Percentiles rank a stretch among this genome's conserved stretches.
Conservation (phyloP, 2,329 filamentous ascomycete genomes). For the Colletotrichum sp. region DNA sequence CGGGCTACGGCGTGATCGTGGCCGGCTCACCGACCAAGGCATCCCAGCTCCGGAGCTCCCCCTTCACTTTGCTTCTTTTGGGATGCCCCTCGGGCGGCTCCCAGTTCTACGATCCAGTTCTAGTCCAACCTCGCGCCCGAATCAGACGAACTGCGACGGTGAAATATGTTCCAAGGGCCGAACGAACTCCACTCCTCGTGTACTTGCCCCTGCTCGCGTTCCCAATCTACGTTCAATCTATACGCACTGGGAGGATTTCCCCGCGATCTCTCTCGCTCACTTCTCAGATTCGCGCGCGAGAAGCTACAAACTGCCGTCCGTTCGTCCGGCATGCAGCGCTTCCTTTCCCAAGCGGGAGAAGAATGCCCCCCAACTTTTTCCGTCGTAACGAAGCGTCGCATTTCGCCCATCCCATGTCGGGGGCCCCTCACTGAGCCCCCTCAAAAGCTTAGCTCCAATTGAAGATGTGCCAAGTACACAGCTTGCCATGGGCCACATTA, state of each 20-base stretch:
- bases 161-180: not conserved
- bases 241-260: not conserved
- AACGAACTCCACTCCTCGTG: not conserved
- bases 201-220: not conserved
- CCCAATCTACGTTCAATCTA: not conserved
- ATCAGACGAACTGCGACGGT: conserved; percentile 10
- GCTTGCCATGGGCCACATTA: not conserved
- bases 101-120: not conserved
- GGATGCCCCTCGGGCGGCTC: not conserved
- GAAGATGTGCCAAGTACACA: not conserved
- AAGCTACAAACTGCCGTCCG: not conserved
- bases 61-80: not conserved
- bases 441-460: not conserved
- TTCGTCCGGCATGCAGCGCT: conserved; percentile 2
- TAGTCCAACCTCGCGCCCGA: not conserved
- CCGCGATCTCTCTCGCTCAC: not conserved
- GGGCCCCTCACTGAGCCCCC: not conserved
- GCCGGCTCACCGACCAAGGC: not conserved
- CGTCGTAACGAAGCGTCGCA: not conserved
- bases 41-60: not conserved
- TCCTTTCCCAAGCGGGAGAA: not conserved
- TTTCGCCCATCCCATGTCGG: not conserved
- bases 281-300: not conserved
- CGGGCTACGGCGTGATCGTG: not conserved
- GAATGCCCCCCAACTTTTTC: not conserved